phyloP scores from a whole-genome alignment of 1,284 basidiomycete species.

The Ceratobasidium sp. region DNA sequence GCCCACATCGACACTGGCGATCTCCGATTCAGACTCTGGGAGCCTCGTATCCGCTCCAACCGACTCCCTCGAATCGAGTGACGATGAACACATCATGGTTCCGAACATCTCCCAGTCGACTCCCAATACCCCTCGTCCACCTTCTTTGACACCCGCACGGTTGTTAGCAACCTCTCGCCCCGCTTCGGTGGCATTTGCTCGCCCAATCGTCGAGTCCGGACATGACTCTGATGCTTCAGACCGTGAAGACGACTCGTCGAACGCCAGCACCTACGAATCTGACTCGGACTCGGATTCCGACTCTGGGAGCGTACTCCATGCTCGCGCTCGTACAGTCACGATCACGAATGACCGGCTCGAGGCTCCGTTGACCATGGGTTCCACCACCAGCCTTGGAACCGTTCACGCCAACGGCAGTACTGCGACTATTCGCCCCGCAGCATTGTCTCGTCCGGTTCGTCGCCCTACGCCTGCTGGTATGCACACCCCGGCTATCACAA shows the following conservation, averaged over 20 bases:
- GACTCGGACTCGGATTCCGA: slow-evolving; percentile 2
- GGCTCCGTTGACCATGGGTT: background rate
- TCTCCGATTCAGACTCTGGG: slow-evolving; percentile 35
- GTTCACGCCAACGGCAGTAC: slow-evolving; percentile 28
- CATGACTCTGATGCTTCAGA: slow-evolving; percentile 35
- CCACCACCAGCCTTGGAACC: background rate
- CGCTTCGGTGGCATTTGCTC: background rate
- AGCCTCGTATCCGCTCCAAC: slow-evolving; percentile 30
- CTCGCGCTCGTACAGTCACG: slow-evolving; percentile 19
- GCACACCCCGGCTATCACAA: slow-evolving; percentile 36
- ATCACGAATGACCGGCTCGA: slow-evolving; percentile 15
- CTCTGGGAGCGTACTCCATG: background rate
- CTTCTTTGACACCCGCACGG: background rate
- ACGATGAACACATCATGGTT: slow-evolving; percentile 39
- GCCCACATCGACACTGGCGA: background rate
- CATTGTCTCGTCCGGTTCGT: slow-evolving; percentile 5
- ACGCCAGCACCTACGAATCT: slow-evolving; percentile 19
- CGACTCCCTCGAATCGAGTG: slow-evolving; percentile 32
- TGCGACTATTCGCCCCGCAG: slow-evolving; percentile 27
- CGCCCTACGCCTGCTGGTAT: slow-evolving; percentile 24
- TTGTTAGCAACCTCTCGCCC: slow-evolving; percentile 14
- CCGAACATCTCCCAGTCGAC: slow-evolving; percentile 10
- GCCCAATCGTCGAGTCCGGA: slow-evolving; percentile 24
- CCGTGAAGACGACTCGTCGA: slow-evolving; percentile 27
- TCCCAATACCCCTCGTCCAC: slow-evolving; percentile 37